These are phyloP conservation scores for Micractinium sp. DNA, from an alignment of 139 green algal species.

Conservation along the genomic window DNA sequence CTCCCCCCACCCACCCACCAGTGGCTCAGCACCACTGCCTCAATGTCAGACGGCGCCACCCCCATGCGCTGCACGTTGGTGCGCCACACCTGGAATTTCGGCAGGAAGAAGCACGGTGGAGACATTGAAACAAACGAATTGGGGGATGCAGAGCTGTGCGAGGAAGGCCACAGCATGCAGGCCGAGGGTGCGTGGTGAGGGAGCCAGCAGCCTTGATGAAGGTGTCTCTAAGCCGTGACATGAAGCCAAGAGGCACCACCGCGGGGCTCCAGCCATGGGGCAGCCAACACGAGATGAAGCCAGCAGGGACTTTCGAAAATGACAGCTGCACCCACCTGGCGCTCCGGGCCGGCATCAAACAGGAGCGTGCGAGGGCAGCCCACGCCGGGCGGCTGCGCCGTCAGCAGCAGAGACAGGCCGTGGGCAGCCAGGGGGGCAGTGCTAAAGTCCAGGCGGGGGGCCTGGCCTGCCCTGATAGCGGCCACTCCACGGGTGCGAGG, in stretches of 20 bases:
- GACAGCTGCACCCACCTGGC: background rate
- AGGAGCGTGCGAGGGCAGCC: conserved; percentile 24
- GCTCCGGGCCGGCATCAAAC: conserved; percentile 47
- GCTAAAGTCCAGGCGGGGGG: conserved; percentile 35
- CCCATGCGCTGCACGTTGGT: conserved; percentile 35
- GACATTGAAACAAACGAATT: too few relatives aligned
- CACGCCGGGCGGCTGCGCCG: conserved; percentile 6
- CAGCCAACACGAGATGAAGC: background rate
- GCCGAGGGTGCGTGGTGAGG: background rate
- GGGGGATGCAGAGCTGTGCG: too few relatives aligned
- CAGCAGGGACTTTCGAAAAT: too few relatives aligned
- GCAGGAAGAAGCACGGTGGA: too few relatives aligned
- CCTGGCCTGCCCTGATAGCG: background rate
- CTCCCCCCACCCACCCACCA: conserved; percentile 35
- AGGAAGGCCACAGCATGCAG: background rate
- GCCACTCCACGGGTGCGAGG: background rate
- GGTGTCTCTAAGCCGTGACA: too few relatives aligned
- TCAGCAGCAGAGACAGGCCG: conserved; percentile 43
- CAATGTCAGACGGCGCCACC: conserved; percentile 15
- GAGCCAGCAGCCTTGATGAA: too few relatives aligned
- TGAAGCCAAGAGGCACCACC: too few relatives aligned
- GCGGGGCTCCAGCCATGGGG: too few relatives aligned
- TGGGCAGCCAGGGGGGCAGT: conserved; percentile 33
- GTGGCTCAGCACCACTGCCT: conserved; percentile 52
- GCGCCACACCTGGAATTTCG: conserved; percentile 30